Evolutionary conservation across 345 rosid genomes (phyloP).

Genomic region (Firmiana major): DNA sequence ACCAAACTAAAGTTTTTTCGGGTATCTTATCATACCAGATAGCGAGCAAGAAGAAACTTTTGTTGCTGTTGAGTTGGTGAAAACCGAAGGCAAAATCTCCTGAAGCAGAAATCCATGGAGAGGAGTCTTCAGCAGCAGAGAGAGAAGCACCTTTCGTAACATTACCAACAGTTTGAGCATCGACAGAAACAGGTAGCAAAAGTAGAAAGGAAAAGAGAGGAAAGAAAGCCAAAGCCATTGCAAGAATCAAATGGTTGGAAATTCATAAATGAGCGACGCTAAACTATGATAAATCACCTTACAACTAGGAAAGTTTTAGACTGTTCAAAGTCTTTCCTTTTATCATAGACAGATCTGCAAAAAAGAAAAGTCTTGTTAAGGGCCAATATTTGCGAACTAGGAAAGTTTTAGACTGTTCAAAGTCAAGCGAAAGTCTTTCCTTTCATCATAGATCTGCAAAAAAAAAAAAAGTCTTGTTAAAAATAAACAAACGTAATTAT

Average conservation of each 20-base stretch:
- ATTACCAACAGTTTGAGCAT: conserved; percentile 6
- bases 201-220: not conserved
- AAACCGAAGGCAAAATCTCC: conserved; percentile 46
- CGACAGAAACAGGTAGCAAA: not conserved
- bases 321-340: not conserved
- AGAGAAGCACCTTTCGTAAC: not conserved
- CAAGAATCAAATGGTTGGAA: not conserved
- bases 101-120: conserved; percentile 24
- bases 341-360: not conserved
- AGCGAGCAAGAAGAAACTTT: conserved; percentile 23
- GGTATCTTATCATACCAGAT: conserved; percentile 44
- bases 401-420: too few species aligned
- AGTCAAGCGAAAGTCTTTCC: too few species aligned
- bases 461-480: too few species aligned
- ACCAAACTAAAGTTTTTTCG: conserved; percentile 2
- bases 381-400: too few species aligned
- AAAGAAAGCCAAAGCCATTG: not conserved
- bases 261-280: not conserved
- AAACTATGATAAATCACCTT: not conserved
- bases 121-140: not conserved
- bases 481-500: too few species aligned
- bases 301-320: not conserved
- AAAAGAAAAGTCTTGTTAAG: not conserved
- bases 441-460: too few species aligned
- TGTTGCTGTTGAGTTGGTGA: conserved; percentile 1